Evolutionary conservation across 2,329 filamentous ascomycete genomes (phyloP), one percentile per base, ranked within the genome.

Genomic region (Penicillium sp.): DNA sequence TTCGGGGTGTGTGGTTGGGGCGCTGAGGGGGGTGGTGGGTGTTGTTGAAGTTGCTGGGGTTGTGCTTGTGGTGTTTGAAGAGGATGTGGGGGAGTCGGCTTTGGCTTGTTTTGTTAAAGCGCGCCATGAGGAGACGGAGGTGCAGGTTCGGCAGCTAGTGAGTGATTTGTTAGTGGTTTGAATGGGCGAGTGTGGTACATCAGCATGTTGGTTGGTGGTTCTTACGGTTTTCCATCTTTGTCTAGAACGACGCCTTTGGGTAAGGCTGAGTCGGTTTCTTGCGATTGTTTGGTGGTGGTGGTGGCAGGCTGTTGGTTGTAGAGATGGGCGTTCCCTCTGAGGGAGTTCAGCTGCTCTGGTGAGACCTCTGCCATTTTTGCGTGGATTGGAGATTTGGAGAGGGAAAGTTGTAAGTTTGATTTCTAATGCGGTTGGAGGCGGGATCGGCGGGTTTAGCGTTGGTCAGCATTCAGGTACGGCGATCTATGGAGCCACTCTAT

Each of bases 191-290:
- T 29, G 39, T 48, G 39, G 9, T 9, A 5, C 1, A 13, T 41
- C 13, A 41, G n/a, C 11, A 41, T 41, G 19, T 10, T 41, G 45
- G 1, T 37, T 8, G 33, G 33, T 14, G 14, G 9, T 13, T 68
- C 77, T 33, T 69, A 81, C 79, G 79, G 79, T 66, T 81, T 81
- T 53, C 79, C 79, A 67, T 80, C 77, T 60, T 79, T 78, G 55
- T 75, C 79, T 47, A 81, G 68, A 2, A 80, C 75, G n/a, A 80
- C 75, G n/a, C 78, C 78, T 46, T 76, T 78, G n/a, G 77, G 74
- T 21, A 74, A 62, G 33, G 70, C 70, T n/a, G 57, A 29, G 27
- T 67, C 59, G 33, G 63, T 61, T 35, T 71, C 64, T 59, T 64
- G 62, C 13, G 67, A 44, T 26, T 64, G 61, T 19, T 63, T 59